These are phyloP conservation scores for Phaseolus lunatus DNA, from an alignment of 306 rosid species.

Conservation along the genomic window DNA sequence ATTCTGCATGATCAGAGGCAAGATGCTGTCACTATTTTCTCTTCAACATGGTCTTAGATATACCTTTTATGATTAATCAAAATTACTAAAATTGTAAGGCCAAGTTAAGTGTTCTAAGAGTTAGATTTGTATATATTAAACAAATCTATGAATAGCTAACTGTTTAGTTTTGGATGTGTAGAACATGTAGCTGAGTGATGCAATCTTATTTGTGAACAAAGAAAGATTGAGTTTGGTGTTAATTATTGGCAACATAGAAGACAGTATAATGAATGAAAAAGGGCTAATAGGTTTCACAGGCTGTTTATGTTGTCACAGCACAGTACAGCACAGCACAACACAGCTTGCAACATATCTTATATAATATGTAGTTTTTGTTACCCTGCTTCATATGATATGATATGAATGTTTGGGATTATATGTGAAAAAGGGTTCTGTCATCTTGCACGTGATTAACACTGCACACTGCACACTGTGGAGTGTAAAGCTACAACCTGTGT, in stretches of 20 bases:
- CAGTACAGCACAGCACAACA: background rate
- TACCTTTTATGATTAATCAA: too few relatives aligned
- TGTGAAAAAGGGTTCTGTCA: background rate
- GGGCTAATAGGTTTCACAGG: slow-evolving; percentile 27
- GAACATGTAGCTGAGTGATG: background rate
- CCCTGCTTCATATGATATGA: slow-evolving; percentile 23
- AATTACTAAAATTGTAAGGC: too few relatives aligned
- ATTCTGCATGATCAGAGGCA: too few relatives aligned
- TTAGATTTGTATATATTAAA: too few relatives aligned
- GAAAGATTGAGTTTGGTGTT: slow-evolving; percentile 1
- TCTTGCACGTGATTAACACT: slow-evolving; percentile 38
- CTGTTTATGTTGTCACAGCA: slow-evolving; percentile 28
- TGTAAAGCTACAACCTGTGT: background rate
- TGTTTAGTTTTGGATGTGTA: too few relatives aligned
- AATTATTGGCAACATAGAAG: slow-evolving; percentile 37
- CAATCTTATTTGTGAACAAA: slow-evolving; percentile 31
- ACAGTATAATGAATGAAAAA: slow-evolving; percentile 25
- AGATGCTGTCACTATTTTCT: too few relatives aligned
- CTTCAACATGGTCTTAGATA: too few relatives aligned
- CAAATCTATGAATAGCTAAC: too few relatives aligned
- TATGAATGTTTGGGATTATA: slow-evolving; percentile 22
- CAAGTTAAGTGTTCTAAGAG: too few relatives aligned
- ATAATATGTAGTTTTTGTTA: background rate
- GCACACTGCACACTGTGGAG: background rate
- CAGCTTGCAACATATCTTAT: background rate